Conservation (phyloP, 441 rosid species). For the Mallotus repandus region DNA sequence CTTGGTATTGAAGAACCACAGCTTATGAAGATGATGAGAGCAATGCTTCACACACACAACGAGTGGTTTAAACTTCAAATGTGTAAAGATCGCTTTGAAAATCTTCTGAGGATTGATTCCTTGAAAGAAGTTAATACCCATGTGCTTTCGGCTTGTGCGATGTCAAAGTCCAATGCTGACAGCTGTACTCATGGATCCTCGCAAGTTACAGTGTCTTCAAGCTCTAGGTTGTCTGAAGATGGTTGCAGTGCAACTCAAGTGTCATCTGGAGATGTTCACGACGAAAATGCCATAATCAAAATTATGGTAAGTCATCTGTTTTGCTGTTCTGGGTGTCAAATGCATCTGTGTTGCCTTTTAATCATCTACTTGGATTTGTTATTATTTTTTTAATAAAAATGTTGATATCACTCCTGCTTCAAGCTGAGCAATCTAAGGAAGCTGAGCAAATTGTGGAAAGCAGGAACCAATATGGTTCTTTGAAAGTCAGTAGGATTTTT, state of each 20-base stretch:
- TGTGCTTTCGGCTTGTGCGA: conserved; percentile 46
- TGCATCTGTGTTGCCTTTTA: background rate
- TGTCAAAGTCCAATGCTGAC: conserved; percentile 58
- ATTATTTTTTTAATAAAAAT: background rate
- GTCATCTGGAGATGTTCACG: conserved; percentile 67
- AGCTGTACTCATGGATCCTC: conserved; percentile 75
- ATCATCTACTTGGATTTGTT: too few species aligned
- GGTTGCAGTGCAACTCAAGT: conserved; percentile 70
- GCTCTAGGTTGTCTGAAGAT: conserved; percentile 67
- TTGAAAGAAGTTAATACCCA: conserved; percentile 66
- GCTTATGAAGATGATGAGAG: conserved; percentile 87
- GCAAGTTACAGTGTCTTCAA: conserved; percentile 65
- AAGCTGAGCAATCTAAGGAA: background rate
- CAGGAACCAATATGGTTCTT: too few species aligned
- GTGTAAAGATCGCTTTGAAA: conserved; percentile 88
- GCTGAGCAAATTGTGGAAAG: background rate
- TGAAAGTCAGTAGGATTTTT: too few species aligned
- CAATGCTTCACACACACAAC: conserved; percentile 71
- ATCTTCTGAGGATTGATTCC: conserved; percentile 64
- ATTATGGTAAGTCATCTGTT: conserved; percentile 68
- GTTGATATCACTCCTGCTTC: background rate
- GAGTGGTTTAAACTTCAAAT: conserved; percentile 96
- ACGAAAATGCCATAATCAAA: conserved; percentile 88
- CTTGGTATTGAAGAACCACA: conserved; percentile 87
- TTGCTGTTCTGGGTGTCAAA: background rate